phyloP scores from a whole-genome alignment of 208 protist species.

The Crithidia acanthocephali region DNA sequence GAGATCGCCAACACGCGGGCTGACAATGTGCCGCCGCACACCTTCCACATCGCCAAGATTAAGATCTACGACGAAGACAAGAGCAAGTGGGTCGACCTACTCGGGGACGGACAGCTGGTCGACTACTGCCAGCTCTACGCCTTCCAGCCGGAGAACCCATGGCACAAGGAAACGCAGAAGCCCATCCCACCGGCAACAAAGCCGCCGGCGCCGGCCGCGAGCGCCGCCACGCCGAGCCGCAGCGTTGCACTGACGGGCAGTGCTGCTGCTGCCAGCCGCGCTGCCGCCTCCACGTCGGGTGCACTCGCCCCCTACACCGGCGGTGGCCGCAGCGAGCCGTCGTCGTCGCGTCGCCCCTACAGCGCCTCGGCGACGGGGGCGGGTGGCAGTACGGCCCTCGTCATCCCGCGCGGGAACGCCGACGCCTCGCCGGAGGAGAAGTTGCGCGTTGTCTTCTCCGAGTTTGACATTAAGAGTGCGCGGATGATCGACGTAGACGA shows the following conservation, averaged over 20 bases:
- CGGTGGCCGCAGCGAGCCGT: slow-evolving; percentile 48
- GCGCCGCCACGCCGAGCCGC: slow-evolving; percentile 23
- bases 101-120: slow-evolving; percentile 74
- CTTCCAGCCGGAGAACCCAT: slow-evolving; percentile 90
- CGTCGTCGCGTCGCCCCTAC: slow-evolving; percentile 47
- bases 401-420: slow-evolving; percentile 41
- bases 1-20: slow-evolving; percentile 79
- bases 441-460: slow-evolving; percentile 84
- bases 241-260: slow-evolving; percentile 19
- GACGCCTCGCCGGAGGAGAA: slow-evolving; percentile 89
- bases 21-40: slow-evolving; percentile 76
- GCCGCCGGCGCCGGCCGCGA: slow-evolving; percentile 49
- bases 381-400: slow-evolving; percentile 53
- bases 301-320: slow-evolving; percentile 73
- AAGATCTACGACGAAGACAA: slow-evolving; percentile 91
- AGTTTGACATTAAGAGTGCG: slow-evolving; percentile 84
- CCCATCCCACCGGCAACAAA: slow-evolving; percentile 84
- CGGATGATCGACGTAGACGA: slow-evolving; percentile 84
- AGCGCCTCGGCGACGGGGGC: not conserved
- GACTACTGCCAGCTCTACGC: slow-evolving; percentile 91
- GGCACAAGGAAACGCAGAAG: slow-evolving; percentile 93
- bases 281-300: slow-evolving; percentile 32
- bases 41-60: slow-evolving; percentile 84
- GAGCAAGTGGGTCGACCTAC: slow-evolving; percentile 88
- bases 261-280: slow-evolving; percentile 14